phyloP scores from a whole-genome alignment of 768 basidiomycete species.

The Leucocoprinus leucothites region DNA sequence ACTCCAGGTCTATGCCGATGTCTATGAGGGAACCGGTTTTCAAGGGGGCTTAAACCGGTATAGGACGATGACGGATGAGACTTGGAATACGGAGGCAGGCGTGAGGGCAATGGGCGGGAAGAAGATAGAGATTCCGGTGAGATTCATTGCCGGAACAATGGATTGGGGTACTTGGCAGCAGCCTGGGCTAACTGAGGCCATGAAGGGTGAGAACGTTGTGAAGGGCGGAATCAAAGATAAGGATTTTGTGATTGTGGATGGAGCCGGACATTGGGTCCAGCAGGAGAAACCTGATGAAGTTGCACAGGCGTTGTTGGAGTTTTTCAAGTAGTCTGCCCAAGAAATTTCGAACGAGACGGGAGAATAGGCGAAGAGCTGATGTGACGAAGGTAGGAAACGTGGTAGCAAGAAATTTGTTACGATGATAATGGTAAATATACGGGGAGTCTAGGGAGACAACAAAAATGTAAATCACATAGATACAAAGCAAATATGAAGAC shows the following conservation, averaged over 20 bases:
- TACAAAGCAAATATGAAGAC: neutral
- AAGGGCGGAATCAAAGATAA: conserved; percentile 22
- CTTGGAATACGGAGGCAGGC: conserved; percentile 36
- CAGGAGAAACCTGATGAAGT: conserved; percentile 50
- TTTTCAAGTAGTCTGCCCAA: conserved; percentile 29
- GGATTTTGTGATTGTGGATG: conserved; percentile 48
- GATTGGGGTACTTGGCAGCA: conserved; percentile 64
- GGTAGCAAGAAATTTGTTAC: too few species aligned
- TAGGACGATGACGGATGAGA: conserved; percentile 34
- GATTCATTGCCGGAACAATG: conserved; percentile 51
- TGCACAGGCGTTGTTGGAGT: conserved; percentile 34
- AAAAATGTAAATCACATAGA: neutral
- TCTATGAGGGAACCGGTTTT: conserved; percentile 53
- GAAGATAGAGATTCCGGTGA: conserved; percentile 47
- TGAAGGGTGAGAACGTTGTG: conserved; percentile 35
- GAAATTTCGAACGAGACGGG: neutral
- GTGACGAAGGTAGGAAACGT: too few species aligned
- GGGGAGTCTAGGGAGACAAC: too few species aligned
- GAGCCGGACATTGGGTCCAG: conserved; percentile 65
- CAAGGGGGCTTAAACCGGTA: conserved; percentile 65
- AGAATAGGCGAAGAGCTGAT: too few species aligned
- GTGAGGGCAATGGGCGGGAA: conserved; percentile 38
- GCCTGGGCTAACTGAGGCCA: conserved; percentile 44
- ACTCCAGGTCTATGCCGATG: conserved; percentile 44
- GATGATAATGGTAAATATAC: too few species aligned